Evolutionary conservation across 768 basidiomycete species (phyloP), one percentile per base, ranked within the genome.

Genomic region (Auriscalpium orientale): DNA sequence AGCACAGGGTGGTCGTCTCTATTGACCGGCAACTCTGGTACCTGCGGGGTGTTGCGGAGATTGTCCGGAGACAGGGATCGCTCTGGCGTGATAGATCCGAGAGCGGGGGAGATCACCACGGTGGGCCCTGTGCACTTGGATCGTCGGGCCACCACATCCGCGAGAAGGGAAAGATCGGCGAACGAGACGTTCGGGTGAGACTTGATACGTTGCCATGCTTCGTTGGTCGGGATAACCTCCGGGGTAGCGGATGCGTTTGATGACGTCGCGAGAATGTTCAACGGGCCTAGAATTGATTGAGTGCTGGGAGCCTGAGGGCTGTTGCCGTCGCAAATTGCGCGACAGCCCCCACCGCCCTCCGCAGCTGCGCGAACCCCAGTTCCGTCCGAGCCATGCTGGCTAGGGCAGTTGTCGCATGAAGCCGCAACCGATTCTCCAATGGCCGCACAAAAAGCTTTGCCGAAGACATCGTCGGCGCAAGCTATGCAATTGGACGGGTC

Each of bases 161-260:
- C 93, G 46, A 95, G 79, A 53, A 95, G 76, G 2, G 82, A 72
- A 52, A 95, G 75, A 70, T 95, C 90, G 13, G 89, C 82, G 66
- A 93, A 93, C 34, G 84, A 81, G 53, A 89, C 85, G 62, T 92
- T 94, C 2, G 93, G 93, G 69, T 95, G 93, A 11, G 83, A 81
- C 71, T 93, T 92, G 58, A 95, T 76, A 61, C 84, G 84, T 33
- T 80, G 81, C 89, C 91, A 94, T 8, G 91, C 91, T 55, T 85
- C 83, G 65, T 85, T 86, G 55, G 88, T 90, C 18, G 90, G 80
- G 37, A 93, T 86, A 8, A 79, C 84, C 53, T 85, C 82, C 21
- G 69, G 55, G 43, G 63, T 53, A 36, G 56, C 50, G 7, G 53
- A 44, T 12, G 58, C 57, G n/a, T 64, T 61, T 52, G 68, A 62